Evolutionary conservation across 2,329 filamentous ascomycete species (phyloP), one percentile per base, ranked within the genome.

Genomic region (Laburnicola sp.): DNA sequence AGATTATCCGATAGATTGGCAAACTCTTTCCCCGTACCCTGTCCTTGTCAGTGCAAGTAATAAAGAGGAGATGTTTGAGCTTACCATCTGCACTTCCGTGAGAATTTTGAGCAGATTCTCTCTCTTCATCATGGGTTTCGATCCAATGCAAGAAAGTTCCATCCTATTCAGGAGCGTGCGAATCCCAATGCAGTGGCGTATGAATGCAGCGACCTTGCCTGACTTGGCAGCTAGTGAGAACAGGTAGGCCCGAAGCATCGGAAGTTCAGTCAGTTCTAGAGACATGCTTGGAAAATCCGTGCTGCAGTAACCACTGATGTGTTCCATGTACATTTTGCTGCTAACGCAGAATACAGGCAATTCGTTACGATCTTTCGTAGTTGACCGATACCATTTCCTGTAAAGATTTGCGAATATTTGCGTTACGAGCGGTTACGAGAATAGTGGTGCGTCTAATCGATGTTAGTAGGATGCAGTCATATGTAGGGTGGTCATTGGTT

Each of bases 121-220:
- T 3, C 47, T 22, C 27, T 50, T 50, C 47, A 50, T 45, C 47
- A 50, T 50, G 6, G 47, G 47, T 27, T 27, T 44, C 16, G 26
- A 34, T 2, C 40, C 47, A 6, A 36, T 32, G 11, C 47, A 50
- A 9, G 47, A 39, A 2, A 50, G 27, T 11, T 44, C 47, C 47
- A 50, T 50, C 27, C 39, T 21, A 11, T 32, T 38, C 21, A 45
- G 21, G 4, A 50, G 40, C 8, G 34, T n/a, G 9, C 32, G n/a
- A 22, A 50, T 39, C 16, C 7, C 16, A 0, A 34, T 3, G 7
- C 43, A 42, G 32, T 44, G 42, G n/a, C 40, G 30, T 11, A 25
- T 4, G 10, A 51, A 31, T 6, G 32, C 8, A 2, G 16, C 37
- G 8, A 47, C 30, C 32, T 34, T 46, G 21, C 49, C 43, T 5